Evolutionary conservation across 2,329 filamentous ascomycete genomes (phyloP).

Genomic region (Didymella pinodella): DNA sequence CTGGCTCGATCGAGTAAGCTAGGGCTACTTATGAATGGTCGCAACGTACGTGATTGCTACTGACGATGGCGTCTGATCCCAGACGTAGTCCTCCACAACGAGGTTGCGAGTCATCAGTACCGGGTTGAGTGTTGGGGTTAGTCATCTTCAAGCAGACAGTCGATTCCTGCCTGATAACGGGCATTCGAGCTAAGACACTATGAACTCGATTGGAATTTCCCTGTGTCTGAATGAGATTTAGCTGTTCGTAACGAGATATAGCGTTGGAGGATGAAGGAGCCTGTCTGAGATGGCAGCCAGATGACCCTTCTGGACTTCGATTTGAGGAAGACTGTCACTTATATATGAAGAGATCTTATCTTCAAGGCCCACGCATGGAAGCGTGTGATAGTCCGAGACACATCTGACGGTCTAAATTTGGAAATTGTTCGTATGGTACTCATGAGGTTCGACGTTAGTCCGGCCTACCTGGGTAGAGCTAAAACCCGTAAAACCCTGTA

Average conservation of each 20-base stretch:
- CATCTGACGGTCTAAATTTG: neutral
- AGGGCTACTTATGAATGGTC: neutral
- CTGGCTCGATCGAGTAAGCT: neutral
- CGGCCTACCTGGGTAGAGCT: neutral
- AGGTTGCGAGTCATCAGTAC: constrained; percentile 7
- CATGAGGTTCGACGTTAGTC: neutral
- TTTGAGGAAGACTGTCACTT: neutral
- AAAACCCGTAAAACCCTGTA: neutral
- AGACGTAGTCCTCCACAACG: constrained; percentile 13
- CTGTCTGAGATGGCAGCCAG: neutral
- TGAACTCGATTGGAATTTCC: neutral
- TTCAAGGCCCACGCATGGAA: neutral
- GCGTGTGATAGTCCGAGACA: neutral
- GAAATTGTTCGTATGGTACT: neutral
- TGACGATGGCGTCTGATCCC: neutral
- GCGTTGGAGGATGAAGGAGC: no score
- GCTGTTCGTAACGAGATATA: neutral
- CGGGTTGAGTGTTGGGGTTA: neutral
- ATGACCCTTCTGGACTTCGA: neutral
- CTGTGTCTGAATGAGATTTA: neutral
- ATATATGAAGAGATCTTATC: neutral
- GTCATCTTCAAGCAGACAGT: neutral
- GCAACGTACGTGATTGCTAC: neutral
- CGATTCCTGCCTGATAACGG: neutral
- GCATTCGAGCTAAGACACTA: neutral